Evolutionary conservation across 352 stramenopile genomes (phyloP).

Genomic region (Peronospora tabacina): DNA sequence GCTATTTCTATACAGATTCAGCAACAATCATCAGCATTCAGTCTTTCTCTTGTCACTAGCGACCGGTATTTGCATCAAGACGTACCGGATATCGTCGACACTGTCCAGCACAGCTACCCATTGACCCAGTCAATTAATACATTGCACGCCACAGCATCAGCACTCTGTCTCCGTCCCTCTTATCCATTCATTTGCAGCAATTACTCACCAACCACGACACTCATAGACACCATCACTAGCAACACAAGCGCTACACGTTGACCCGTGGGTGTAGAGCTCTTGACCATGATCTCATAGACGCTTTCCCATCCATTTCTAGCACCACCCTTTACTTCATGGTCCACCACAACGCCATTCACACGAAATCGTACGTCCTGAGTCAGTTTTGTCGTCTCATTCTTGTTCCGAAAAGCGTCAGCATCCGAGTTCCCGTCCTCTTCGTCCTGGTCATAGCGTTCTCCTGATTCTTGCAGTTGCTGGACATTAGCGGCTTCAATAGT

Average conservation of each 20-base stretch:
- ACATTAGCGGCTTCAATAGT: conserved; percentile 31
- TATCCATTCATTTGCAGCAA: not conserved
- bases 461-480: conserved; percentile 19
- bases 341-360: conserved; percentile 70
- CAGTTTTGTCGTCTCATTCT: conserved; percentile 14
- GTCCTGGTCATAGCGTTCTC: conserved; percentile 7
- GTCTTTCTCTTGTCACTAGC: conserved; percentile 5
- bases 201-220: conserved; percentile 50
- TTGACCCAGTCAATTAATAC: conserved; percentile 30
- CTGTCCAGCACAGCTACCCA: conserved; percentile 59
- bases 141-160: conserved; percentile 3
- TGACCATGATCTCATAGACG: conserved; percentile 67
- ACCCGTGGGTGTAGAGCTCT: conserved; percentile 48
- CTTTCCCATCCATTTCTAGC: conserved; percentile 37
- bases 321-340: conserved; percentile 63
- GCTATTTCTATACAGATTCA: conserved; percentile 34
- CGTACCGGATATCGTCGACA: conserved; percentile 50
- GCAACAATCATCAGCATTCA: conserved; percentile 11
- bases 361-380: conserved; percentile 44
- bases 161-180: not conserved
- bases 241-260: conserved; percentile 51
- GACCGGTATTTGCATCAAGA: not conserved
- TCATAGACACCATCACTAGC: conserved; percentile 65
- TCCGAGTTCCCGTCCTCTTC: conserved; percentile 24
- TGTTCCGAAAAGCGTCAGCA: conserved; percentile 16